Evolutionary conservation across 2,329 filamentous ascomycete species (phyloP), one percentile per base, ranked within the genome.

Genomic region (Zymoseptoria tritici): DNA sequence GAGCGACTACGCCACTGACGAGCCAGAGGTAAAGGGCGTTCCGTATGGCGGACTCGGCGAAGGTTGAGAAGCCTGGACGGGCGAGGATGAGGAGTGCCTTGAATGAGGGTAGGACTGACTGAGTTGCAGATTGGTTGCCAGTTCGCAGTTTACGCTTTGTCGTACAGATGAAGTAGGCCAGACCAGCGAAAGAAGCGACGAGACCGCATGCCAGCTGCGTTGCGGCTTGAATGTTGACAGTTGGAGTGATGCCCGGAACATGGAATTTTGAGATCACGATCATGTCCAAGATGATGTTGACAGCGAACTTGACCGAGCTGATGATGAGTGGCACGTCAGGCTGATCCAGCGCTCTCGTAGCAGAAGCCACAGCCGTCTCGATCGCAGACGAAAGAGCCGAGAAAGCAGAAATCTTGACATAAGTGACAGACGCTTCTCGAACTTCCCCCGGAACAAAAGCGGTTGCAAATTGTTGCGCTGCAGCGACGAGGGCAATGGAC

Each of bases 21-120:
- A 90, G 77, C 87, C 86, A 90, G 0, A 90, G 80, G 61, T 90
- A 90, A 0, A 91, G 76, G 0, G 84, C 79, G 62, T 90, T 91
- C 6, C 87, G 78, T 3, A 89, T 73, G 0, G 83, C 84, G 0
- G 86, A 89, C 68, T 90, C 87, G 6, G 74, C 52, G 49, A 90
- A 84, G 0, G 83, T 86, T 46, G 83, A 75, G 2, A 81, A 57
- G 0, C 85, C 86, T 0, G 87, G 86, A 1, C 78, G 76, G 1
- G 80, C 66, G 1, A 90, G 77, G 0, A 82, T 74, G 1, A 71
- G 66, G 0, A 89, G 73, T 0, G 80, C 76, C 0, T 65, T 64
- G 1, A 81, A 56, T 7, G 70, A 79, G 0, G 81, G 79, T 22
- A 56, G 60, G 3, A 55, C 49, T 20, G 60, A 51, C 31, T 5